Evolutionary conservation across 208 protist genomes (phyloP).

Genomic region (Leishmania mexicana): DNA sequence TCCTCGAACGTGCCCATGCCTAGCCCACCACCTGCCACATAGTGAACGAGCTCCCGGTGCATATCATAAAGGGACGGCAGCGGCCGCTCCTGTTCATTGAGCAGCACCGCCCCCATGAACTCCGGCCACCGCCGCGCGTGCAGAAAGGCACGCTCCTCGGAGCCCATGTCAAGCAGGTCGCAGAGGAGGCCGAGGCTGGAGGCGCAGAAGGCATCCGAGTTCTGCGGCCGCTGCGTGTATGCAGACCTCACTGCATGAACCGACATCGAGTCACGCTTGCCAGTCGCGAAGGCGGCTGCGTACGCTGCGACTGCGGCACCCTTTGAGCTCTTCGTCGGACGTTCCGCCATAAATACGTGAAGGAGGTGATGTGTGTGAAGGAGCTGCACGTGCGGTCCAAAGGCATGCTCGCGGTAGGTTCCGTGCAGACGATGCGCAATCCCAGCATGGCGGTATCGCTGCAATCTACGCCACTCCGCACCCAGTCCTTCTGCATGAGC

Average conservation of each 20-base stretch:
- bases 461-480: conserved; percentile 67
- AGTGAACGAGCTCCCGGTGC: conserved; percentile 34
- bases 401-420: conserved; percentile 35
- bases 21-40: conserved; percentile 21
- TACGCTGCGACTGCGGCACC: conserved; percentile 12
- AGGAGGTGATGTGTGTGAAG: conserved; percentile 43
- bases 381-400: conserved; percentile 53
- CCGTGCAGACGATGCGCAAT: conserved; percentile 46
- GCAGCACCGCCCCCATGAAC: conserved; percentile 71
- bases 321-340: conserved; percentile 3
- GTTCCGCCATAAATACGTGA: conserved; percentile 53
- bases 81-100: conserved; percentile 82
- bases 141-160: conserved; percentile 42
- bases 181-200: conserved; percentile 35
- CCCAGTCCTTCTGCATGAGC: conserved; percentile 56
- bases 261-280: conserved; percentile 29
- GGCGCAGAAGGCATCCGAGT: conserved; percentile 36
- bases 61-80: conserved; percentile 58
- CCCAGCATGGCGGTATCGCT: conserved; percentile 69
- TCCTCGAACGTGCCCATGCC: conserved; percentile 39
- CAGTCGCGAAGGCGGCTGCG: conserved; percentile 10
- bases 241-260: conserved; percentile 14
- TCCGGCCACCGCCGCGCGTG: conserved; percentile 40
- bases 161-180: conserved; percentile 38
- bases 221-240: conserved; percentile 23